phyloP scores from a whole-genome alignment of 2,329 filamentous ascomycete genomes.

The Zelopaecilomyces penicillatus region DNA sequence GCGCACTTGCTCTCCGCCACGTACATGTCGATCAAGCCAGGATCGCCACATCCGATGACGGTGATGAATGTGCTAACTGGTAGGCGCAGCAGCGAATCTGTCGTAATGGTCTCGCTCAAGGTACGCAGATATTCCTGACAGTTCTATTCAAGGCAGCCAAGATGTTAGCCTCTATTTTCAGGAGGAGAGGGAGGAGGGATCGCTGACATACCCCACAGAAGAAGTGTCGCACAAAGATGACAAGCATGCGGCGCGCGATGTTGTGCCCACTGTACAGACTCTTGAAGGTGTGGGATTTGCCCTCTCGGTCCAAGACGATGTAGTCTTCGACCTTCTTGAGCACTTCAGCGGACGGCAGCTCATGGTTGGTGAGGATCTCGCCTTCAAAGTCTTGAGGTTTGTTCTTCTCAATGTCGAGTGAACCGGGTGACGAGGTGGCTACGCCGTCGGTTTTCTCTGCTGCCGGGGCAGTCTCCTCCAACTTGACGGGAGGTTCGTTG shows the following conservation, averaged over 20 bases:
- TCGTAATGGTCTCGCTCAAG: slow-evolving; percentile 50
- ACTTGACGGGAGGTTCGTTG: not conserved
- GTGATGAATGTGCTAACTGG: slow-evolving; percentile 54
- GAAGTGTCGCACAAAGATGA: slow-evolving; percentile 72
- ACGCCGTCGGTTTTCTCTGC: not conserved
- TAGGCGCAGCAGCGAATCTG: slow-evolving; percentile 39
- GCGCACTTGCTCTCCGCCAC: slow-evolving; percentile 51
- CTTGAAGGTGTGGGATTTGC: slow-evolving; percentile 52
- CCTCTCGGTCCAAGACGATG: slow-evolving; percentile 52
- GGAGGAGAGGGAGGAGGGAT: not conserved
- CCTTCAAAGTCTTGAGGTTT: slow-evolving; percentile 47
- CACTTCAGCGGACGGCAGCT: slow-evolving; percentile 41
- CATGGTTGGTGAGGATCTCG: slow-evolving; percentile 46
- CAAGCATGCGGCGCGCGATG: slow-evolving; percentile 48
- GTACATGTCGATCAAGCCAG: slow-evolving; percentile 61
- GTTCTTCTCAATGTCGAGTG: slow-evolving; percentile 28
- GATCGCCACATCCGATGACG: slow-evolving; percentile 65
- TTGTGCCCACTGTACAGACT: slow-evolving; percentile 51
- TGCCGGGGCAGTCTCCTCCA: not conserved
- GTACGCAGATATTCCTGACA: slow-evolving; percentile 67
- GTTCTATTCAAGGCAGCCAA: slow-evolving; percentile 38
- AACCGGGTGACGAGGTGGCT: slow-evolving; percentile 13
- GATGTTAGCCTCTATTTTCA: slow-evolving; percentile 10
- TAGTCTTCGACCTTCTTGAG: slow-evolving; percentile 46
- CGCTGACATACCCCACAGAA: slow-evolving; percentile 61